phyloP scores from a whole-genome alignment of 805 yeast species.

The Candida koratica region DNA sequence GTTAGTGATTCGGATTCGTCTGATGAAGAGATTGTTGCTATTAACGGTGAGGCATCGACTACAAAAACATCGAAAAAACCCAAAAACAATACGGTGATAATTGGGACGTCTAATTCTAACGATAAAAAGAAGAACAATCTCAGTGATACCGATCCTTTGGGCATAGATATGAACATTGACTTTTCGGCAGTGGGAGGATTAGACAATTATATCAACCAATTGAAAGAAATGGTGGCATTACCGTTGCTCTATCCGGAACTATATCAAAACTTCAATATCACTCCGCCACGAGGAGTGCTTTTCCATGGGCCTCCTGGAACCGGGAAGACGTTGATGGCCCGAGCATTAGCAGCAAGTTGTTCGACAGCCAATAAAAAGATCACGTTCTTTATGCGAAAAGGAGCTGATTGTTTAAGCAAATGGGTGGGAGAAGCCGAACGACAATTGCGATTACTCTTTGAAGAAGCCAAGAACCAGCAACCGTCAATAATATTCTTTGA shows the following conservation, averaged over 20 bases:
- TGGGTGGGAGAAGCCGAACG: conserved; percentile 99
- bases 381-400: conserved; percentile 96
- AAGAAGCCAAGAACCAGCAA: conserved; percentile 93
- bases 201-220: conserved; percentile 82
- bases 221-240: conserved; percentile 94
- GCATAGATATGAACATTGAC: conserved; percentile 81
- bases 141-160: conserved; percentile 92
- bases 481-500: conserved; percentile 96
- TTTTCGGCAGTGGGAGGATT: conserved; percentile 88
- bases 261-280: conserved; percentile 80
- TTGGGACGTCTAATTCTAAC: conserved; percentile 30
- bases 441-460: conserved; percentile 83
- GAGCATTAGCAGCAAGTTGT: conserved; percentile 95
- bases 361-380: conserved; percentile 80
- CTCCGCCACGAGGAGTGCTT: conserved; percentile 95
- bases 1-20: conserved; percentile 56
- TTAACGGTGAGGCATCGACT: conserved; percentile 37
- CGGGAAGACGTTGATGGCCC: conserved; percentile 96
- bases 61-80: conserved; percentile 24
- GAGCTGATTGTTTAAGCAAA: conserved; percentile 93
- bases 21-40: conserved; percentile 54
- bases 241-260: conserved; percentile 93
- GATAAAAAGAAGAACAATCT: conserved; percentile 54
- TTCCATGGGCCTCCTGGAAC: conserved; percentile 99
- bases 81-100: conserved; percentile 27